phyloP scores from a whole-genome alignment of 768 basidiomycete genomes.

The Suillus ampliporus region DNA sequence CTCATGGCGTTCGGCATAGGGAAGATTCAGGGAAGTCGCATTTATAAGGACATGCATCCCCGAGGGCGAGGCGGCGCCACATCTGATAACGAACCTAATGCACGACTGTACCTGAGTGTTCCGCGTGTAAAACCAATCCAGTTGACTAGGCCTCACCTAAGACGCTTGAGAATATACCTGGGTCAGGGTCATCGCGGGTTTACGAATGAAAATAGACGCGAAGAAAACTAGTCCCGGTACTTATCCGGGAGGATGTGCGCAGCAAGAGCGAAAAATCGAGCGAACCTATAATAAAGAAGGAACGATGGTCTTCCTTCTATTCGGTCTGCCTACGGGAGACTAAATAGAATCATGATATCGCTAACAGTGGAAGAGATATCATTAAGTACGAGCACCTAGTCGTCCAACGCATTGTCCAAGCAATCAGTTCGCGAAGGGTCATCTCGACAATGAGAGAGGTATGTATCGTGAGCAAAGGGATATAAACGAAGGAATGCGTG shows the following conservation, averaged over 20 bases:
- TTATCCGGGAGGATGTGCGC: too few relatives aligned
- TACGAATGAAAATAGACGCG: too few relatives aligned
- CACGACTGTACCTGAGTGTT: background rate
- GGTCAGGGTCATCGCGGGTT: too few relatives aligned
- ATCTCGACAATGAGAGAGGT: conserved; percentile 6
- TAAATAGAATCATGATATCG: background rate
- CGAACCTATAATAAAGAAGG: too few relatives aligned
- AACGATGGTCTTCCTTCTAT: background rate
- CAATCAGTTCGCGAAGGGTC: conserved; percentile 10
- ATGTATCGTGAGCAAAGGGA: conserved; percentile 24
- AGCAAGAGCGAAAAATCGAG: background rate
- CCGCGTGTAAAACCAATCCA: background rate
- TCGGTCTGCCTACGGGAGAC: background rate
- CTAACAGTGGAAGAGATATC: background rate
- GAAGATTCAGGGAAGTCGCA: background rate
- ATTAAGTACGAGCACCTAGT: background rate
- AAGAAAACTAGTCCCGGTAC: too few relatives aligned
- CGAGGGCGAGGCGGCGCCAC: background rate
- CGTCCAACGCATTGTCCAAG: conserved; percentile 8
- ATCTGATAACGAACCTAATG: background rate
- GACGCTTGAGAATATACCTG: background rate
- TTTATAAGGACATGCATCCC: background rate
- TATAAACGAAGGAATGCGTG: conserved; percentile 29
- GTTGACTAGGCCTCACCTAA: background rate
- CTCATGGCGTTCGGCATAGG: background rate